Base-by-base conservation (phyloP, 306 rosid species). In the Cajanus cajan region DNA sequence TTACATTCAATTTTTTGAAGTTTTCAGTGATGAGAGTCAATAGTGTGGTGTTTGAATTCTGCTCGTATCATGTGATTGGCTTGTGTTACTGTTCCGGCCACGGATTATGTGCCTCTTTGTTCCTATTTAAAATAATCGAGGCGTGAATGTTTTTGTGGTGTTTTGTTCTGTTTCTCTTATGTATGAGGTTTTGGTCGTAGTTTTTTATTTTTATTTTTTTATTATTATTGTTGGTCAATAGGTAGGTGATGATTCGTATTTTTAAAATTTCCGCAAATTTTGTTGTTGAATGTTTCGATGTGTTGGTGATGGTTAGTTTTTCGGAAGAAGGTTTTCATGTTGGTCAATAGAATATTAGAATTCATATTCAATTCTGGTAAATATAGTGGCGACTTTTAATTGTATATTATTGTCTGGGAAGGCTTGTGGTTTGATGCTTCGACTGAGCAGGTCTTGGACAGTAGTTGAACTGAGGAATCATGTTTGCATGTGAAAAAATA, bases 351-450 rank as follows among this genome's bases (percentile, higher is more conserved):
- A 57, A 57, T 11, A 24, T 4, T 24, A 57, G 3, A 57, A 57
- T 11, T 11, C 16, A 4, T 11, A 1, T 24, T 59, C 18, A 19
- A 16, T 57, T 59, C 11, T 5, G 40, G 40, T 25, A 13, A n/a
- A 40, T 10, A 39, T 11, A 8, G 41, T 6, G 33, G 14, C 6
- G n/a, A 7, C 16, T 6, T 52, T 71, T 40, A 2, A 3, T 74
- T 50, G 31, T 67, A 52, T 16, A 64, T 63, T n/a, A 34, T 16
- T 28, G 9, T 68, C 64, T 51, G 51, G 19, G 24, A 62, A 75
- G 51, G 44, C 21, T 41, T 76, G 73, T 37, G 68, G 74, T 80
- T 31, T 69, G 67, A 61, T 64, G 40, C 21, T 62, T 51, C 25
- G 8, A 76, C 31, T 12, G 21, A 70, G 34, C 39, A 18, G 21